Evolutionary conservation across 371 early-diverging fungal species (phyloP).

Genomic region (Mortierella sp.): DNA sequence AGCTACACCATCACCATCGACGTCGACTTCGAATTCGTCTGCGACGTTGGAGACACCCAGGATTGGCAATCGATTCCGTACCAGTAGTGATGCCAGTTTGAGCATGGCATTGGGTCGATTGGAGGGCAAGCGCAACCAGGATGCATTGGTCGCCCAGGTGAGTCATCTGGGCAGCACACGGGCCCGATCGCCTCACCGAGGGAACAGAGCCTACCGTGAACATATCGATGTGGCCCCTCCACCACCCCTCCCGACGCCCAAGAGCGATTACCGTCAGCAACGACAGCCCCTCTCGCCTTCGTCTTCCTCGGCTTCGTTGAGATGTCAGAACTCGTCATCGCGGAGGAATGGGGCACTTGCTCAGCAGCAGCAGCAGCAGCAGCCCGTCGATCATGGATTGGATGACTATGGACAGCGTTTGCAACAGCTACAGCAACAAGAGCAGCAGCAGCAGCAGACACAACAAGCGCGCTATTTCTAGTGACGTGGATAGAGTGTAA

Average conservation of each 20-base stretch:
- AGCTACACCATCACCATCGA: constrained; percentile 2
- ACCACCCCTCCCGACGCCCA: constrained; percentile 41
- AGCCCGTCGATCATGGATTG: constrained; percentile 16
- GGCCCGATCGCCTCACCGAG: constrained; percentile 44
- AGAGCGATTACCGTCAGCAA: constrained; percentile 34
- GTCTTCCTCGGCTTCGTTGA: constrained; percentile 5
- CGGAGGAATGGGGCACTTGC: background rate
- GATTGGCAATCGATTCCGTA: constrained; percentile 42
- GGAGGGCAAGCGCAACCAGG: constrained; percentile 48
- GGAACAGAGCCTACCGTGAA: constrained; percentile 60
- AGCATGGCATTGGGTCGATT: constrained; percentile 43
- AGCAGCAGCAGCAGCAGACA: background rate
- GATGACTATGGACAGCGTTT: constrained; percentile 36
- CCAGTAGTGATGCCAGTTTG: constrained; percentile 51
- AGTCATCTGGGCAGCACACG: constrained; percentile 54
- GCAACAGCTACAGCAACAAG: constrained; percentile 35
- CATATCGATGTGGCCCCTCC: constrained; percentile 55
- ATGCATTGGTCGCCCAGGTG: constrained; percentile 43
- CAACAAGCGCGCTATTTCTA: background rate
- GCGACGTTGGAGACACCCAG: constrained; percentile 8
- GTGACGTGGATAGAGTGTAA: too few species aligned
- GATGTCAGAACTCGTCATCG: background rate
- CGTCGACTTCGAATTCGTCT: background rate
- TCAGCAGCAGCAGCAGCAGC: too few species aligned
- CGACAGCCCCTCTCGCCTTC: constrained; percentile 7